These are phyloP conservation scores for Agroathelia rolfsii DNA, from an alignment of 1,284 basidiomycete species.

Conservation along the genomic window DNA sequence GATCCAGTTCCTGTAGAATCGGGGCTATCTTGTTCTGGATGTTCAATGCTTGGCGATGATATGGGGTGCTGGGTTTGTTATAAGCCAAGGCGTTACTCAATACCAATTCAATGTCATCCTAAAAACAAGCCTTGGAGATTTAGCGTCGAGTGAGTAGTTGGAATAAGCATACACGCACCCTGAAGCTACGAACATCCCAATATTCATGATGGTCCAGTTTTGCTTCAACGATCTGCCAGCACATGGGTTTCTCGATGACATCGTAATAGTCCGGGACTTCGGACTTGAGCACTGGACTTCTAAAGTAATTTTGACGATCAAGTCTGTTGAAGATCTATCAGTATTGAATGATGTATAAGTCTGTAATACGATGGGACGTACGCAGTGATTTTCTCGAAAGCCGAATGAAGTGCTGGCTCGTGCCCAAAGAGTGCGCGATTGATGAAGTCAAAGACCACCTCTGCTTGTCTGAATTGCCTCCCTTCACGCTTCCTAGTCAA, in stretches of 20 bases:
- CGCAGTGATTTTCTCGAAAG: conserved; percentile 66
- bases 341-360: conserved; percentile 4
- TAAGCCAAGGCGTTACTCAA: conserved; percentile 82
- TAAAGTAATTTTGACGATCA: conserved; percentile 71
- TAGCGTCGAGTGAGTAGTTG: too few relatives aligned
- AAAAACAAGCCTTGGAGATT: too few relatives aligned
- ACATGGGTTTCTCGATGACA: conserved; percentile 82
- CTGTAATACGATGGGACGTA: conserved; percentile 29
- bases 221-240: conserved; percentile 73
- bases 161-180: conserved; percentile 37
- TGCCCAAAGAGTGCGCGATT: conserved; percentile 60
- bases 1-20: conserved; percentile 52
- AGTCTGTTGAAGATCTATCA: conserved; percentile 33
- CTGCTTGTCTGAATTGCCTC: conserved; percentile 69
- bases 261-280: conserved; percentile 93
- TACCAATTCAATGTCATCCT: conserved; percentile 81
- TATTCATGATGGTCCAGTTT: conserved; percentile 79
- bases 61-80: conserved; percentile 68
- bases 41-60: conserved; percentile 64
- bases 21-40: conserved; percentile 53
- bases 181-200: conserved; percentile 66
- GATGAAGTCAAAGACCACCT: conserved; percentile 63
- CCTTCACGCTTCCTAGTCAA: conserved; percentile 76
- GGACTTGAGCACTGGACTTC: conserved; percentile 66
- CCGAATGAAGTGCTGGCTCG: conserved; percentile 47